phyloP scores from a whole-genome alignment of 306 rosid genomes.

The Cicer arietinum region DNA sequence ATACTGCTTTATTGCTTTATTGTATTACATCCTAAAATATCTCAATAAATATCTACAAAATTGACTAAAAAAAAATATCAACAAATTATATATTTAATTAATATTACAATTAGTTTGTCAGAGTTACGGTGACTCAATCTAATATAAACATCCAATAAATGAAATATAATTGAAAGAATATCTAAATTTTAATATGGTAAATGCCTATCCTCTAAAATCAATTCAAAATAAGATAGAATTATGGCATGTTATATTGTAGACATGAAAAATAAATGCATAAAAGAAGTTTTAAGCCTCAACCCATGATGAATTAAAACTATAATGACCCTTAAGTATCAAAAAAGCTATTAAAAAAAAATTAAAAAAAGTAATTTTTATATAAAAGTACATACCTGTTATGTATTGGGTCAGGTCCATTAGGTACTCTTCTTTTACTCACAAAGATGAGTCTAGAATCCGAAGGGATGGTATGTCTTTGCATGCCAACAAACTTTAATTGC shows the following conservation, averaged over 20 bases:
- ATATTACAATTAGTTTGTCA: too few relatives aligned
- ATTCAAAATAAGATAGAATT: not conserved
- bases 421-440: slow-evolving; percentile 97
- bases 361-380: too few relatives aligned
- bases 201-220: not conserved
- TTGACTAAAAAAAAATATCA: too few relatives aligned
- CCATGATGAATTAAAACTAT: too few relatives aligned
- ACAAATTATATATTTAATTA: too few relatives aligned
- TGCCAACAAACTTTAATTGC: slow-evolving; percentile 71
- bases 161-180: not conserved
- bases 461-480: slow-evolving; percentile 57
- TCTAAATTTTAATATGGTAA: too few relatives aligned
- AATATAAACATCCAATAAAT: not conserved
- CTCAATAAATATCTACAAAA: not conserved
- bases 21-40: not conserved
- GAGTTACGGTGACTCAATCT: too few relatives aligned
- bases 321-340: too few relatives aligned
- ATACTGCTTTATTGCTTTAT: not conserved
- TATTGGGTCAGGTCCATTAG: slow-evolving; percentile 99
- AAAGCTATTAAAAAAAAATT: too few relatives aligned
- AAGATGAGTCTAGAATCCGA: slow-evolving; percentile 59
- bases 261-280: not conserved
- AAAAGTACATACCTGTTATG: slow-evolving; percentile 80
- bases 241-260: not conserved
- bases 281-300: too few relatives aligned